Percentiles rank a stretch among this genome's conserved stretches.
Evolutionary conservation across 345 rosid species (phyloP).

Genomic region (Gossypium ekmanianum): DNA sequence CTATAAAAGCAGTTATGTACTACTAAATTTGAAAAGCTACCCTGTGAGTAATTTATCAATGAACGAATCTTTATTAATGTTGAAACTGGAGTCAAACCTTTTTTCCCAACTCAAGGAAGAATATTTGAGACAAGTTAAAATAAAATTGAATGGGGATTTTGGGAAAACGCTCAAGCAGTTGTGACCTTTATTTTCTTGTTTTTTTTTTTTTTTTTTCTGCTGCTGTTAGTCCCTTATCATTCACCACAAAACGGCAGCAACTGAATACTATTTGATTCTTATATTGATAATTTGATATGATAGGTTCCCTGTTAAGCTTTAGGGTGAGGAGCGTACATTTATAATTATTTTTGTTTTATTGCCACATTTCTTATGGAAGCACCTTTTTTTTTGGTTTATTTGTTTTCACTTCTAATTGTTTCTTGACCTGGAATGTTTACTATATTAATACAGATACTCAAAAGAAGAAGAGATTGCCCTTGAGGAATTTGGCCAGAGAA

Average conservation of each 20-base stretch:
- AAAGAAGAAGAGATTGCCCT: conserved; percentile 78
- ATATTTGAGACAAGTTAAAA: neutral
- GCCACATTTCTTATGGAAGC: neutral
- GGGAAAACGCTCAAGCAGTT: neutral
- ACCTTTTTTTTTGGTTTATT: neutral
- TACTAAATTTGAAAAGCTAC: neutral
- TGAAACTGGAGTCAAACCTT: no score
- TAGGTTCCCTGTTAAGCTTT: neutral
- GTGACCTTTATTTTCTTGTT: neutral
- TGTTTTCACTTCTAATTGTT: neutral
- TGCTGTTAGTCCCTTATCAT: neutral
- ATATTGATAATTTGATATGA: neutral
- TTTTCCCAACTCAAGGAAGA: no score
- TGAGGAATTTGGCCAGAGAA: conserved; percentile 47
- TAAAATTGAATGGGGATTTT: neutral
- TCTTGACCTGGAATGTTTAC: neutral
- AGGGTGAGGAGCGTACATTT: neutral
- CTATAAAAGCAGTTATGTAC: neutral
- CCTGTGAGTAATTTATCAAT: conserved; percentile 2
- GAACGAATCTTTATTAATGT: neutral
- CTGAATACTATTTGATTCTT: neutral
- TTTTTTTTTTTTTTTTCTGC: neutral
- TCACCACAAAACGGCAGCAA: neutral
- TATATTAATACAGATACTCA: conserved; percentile 59
- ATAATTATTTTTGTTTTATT: neutral